These are phyloP conservation scores for Chenopodium quinoa DNA, from an alignment of 148 eudicot genomes.

Conservation along the genomic window DNA sequence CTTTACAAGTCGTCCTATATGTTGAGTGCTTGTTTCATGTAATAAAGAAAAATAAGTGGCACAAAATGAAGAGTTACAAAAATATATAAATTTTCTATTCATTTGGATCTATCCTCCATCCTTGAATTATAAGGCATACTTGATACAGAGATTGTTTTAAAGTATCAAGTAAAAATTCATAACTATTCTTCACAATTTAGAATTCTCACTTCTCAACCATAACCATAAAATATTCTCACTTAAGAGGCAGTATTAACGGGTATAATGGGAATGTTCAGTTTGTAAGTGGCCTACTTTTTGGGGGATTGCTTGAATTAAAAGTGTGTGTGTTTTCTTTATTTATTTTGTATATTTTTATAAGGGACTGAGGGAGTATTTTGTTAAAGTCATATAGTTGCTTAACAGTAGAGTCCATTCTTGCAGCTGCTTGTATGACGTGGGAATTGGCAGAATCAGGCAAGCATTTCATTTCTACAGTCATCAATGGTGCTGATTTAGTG, in stretches of 20 bases:
- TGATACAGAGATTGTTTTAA: background rate
- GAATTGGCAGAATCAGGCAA: conserved; percentile 95
- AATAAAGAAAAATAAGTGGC: background rate
- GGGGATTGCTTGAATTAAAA: background rate
- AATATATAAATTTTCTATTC: background rate
- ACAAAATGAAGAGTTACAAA: background rate
- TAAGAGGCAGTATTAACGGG: too few species aligned
- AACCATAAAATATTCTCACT: background rate
- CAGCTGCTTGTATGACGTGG: conserved; percentile 99
- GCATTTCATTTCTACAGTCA: conserved; percentile 76
- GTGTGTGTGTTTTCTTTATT: background rate
- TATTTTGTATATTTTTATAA: background rate
- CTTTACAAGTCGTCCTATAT: background rate
- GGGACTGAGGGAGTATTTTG: background rate
- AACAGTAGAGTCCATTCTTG: conserved; percentile 22
- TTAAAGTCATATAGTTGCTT: background rate
- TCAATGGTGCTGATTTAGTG: conserved; percentile 91
- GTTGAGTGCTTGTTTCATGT: background rate
- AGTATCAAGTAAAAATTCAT: background rate
- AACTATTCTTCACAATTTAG: background rate
- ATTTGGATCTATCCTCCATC: background rate
- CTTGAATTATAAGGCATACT: background rate
- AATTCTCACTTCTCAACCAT: background rate
- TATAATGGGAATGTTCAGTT: background rate
- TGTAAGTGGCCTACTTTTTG: background rate